Evolutionary conservation across 2,329 filamentous ascomycete genomes (phyloP).

Genomic region (Botrytis squamosa): DNA sequence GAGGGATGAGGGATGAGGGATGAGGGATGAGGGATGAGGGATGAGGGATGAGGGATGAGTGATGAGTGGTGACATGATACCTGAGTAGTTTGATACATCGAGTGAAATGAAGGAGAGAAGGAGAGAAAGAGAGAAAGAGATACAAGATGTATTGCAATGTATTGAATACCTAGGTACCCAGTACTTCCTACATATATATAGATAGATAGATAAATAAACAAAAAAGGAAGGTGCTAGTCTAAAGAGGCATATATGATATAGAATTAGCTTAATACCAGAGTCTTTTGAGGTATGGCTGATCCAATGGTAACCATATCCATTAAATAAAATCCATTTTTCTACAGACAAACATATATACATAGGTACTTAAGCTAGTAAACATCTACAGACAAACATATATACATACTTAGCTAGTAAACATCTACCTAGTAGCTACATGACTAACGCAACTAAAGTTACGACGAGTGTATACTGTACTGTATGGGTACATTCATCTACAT

Average conservation of each 20-base stretch:
- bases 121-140: background rate
- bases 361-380: background rate
- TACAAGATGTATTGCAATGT: background rate
- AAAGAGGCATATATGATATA: too few relatives aligned
- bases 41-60: too few relatives aligned
- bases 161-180: background rate
- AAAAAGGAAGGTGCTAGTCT: too few relatives aligned
- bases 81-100: background rate
- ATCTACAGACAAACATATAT: background rate
- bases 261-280: too few relatives aligned
- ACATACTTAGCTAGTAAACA: background rate
- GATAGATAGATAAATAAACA: background rate
- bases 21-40: too few relatives aligned
- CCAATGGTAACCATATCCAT: too few relatives aligned
- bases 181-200: background rate
- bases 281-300: too few relatives aligned
- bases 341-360: background rate
- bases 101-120: background rate
- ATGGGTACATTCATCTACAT: background rate
- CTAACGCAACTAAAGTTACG: background rate
- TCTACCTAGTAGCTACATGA: background rate
- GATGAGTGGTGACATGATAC: too few relatives aligned
- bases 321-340: too few relatives aligned
- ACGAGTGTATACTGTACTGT: background rate
- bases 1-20: too few relatives aligned